phyloP scores from a whole-genome alignment of 805 yeast genomes.

The Candida sanyiensis region DNA sequence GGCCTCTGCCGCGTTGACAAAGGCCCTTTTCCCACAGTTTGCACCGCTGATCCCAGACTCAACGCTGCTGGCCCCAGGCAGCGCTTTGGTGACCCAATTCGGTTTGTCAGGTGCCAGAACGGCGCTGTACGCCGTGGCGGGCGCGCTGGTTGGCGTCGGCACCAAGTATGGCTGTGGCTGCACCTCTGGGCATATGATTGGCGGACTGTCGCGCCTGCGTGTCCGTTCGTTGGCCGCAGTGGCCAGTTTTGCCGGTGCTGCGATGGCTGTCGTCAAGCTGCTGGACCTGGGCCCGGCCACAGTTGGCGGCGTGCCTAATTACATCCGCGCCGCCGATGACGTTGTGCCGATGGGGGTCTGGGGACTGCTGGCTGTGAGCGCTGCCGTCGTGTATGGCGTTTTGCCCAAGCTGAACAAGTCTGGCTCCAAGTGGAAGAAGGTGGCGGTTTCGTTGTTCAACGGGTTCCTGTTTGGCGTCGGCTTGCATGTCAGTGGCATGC shows the following conservation, averaged over 20 bases:
- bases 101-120: not conserved
- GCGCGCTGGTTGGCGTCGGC: slow-evolving; percentile 42
- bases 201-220: slow-evolving; percentile 43
- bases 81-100: not conserved
- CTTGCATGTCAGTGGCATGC: slow-evolving; percentile 42
- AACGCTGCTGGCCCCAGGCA: slow-evolving; percentile 2
- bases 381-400: slow-evolving; percentile 4
- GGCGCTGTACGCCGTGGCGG: slow-evolving; percentile 26
- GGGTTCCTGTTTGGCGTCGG: slow-evolving; percentile 43
- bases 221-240: slow-evolving; percentile 43
- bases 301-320: slow-evolving; percentile 1
- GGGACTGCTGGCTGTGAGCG: not conserved
- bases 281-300: not conserved
- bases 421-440: not conserved
- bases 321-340: not conserved
- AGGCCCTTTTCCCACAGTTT: slow-evolving; percentile 26
- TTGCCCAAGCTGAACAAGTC: slow-evolving; percentile 4
- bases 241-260: slow-evolving; percentile 30
- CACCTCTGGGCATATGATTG: slow-evolving; percentile 51
- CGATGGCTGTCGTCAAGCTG: slow-evolving; percentile 17
- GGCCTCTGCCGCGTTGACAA: slow-evolving; percentile 25
- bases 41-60: slow-evolving; percentile 20
- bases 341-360: slow-evolving; percentile 1
- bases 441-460: slow-evolving; percentile 17
- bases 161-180: slow-evolving; percentile 45